Evolutionary conservation across 805 yeast species (phyloP), one percentile per base, ranked within the genome.

Genomic region (Dipodascopsis tothii): DNA sequence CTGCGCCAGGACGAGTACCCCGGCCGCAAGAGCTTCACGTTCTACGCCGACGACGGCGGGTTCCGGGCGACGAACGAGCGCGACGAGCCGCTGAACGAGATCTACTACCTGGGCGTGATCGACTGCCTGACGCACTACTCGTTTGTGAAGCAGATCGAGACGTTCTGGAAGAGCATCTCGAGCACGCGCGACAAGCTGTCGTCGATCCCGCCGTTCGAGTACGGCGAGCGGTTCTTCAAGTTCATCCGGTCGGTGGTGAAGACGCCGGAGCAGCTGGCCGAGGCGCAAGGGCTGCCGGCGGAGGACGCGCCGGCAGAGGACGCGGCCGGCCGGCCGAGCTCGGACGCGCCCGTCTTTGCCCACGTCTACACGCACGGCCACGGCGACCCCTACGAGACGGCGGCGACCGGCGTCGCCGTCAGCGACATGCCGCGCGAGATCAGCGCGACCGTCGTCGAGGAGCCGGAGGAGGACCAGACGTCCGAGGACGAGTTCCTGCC

Each of bases 101-200:
- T 90, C 5, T 92, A 92, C 64, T 92, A 88, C 58, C 67, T 92
- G 56, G 98, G 98, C 5, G 81, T 92, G 32, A 92, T 92, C 51
- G 98, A 92, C 60, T 90, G 95, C 64, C 69, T 92, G 54, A 92
- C 98, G 0, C 37, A 46, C 36, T 85, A 85, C 56, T 78, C 84
- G 0, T 63, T 80, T 19, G 66, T 78, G 52, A 92, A 92, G 61
- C 73, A 75, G 51, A 61, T 87, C 37, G 98, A 92, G 60, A 90
- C 97, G 0, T 75, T 84, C 50, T 82, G 87, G 79, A 75, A 95
- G 60, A 72, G 84, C 14, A 56, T 92, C 21, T 74, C 75, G 30
- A 84, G 85, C 58, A 73, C 78, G 33, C 67, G 88, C 43, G 72
- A 72, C 35, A 73, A 80, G 2, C 79, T 94, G 2, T 84, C 95